Conservation (phyloP, 805 yeast genomes). For the Hemisphaericaspora nanyangensis region DNA sequence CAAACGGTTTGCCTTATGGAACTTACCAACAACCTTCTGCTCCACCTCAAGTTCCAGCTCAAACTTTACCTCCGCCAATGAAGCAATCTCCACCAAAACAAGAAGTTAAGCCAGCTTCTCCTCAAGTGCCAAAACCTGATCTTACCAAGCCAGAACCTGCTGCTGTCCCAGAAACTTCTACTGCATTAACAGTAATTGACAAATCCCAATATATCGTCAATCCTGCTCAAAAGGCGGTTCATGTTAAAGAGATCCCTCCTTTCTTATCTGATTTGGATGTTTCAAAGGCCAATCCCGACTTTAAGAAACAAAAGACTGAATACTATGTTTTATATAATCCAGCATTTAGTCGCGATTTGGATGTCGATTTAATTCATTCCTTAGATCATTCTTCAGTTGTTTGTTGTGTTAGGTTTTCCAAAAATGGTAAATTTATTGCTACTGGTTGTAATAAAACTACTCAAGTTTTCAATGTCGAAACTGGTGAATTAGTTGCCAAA, state of each 20-base stretch:
- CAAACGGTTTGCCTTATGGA: constrained; percentile 12
- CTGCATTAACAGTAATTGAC: constrained; percentile 35
- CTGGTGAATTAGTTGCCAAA: constrained; percentile 85
- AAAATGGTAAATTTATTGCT: constrained; percentile 88
- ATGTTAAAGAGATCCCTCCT: constrained; percentile 76
- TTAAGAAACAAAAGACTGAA: constrained; percentile 78
- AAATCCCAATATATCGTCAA: constrained; percentile 40
- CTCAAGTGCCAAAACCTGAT: constrained; percentile 7
- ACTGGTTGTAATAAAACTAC: constrained; percentile 97
- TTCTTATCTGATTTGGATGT: constrained; percentile 78
- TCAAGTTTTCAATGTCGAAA: constrained; percentile 87
- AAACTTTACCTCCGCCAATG: constrained; percentile 12
- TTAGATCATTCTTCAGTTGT: constrained; percentile 93
- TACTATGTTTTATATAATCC: constrained; percentile 91
- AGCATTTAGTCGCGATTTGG: constrained; percentile 60
- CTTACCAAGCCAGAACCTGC: constrained; percentile 4
- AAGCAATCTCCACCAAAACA: constrained; percentile 17
- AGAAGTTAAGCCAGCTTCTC: constrained; percentile 12
- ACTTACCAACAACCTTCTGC: constrained; percentile 10
- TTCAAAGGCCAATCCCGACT: constrained; percentile 65
- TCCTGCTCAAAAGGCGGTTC: constrained; percentile 46
- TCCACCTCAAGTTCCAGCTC: constrained; percentile 7
- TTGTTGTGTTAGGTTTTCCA: constrained; percentile 91
- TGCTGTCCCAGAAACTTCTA: constrained; percentile 22
- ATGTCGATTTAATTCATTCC: constrained; percentile 84